Evolutionary conservation across 2,329 filamentous ascomycete species (phyloP), one percentile per base, ranked within the genome.

Genomic region (Penicillium paneum): DNA sequence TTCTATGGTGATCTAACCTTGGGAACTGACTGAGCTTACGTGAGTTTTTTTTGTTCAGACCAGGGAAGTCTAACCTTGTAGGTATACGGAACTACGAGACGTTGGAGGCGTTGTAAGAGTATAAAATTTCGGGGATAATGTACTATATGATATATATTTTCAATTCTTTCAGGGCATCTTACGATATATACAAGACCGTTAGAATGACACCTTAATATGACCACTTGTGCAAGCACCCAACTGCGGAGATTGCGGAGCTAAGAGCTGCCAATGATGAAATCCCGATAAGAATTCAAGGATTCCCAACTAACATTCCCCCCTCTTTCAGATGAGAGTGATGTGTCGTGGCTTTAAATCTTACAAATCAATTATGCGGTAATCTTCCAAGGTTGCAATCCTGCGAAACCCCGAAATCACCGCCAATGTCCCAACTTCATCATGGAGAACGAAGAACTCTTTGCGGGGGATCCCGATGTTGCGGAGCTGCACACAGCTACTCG

Each of bases 371-470:
- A 17, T 43, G 31, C 24, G 7, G 32, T 43, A 38, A 49, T 13
- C 24, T 40, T 28, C 5, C 26, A 28, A 28, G 5, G 26, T 28
- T 40, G 19, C 6, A 32, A 24, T 24, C 21, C 21, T 24, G 21
- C 21, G 21, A 40, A 29, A 19, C 19, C 13, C 13, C 8, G 34
- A 10, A 21, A 40, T 28, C 12, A 19, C 21, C 28, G 5, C n/a
- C 50, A 41, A 39, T 29, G 34, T 26, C 26, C 12, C 41, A 40
- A 44, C 24, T 51, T 45, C 13, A 59, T 36, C 40, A 73, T 74
- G 67, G 68, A 71, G 58, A 68, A 66, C 40, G 71, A 74, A 57
- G 61, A 68, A 47, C 60, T 66, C 6, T 67, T 72, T 38, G 64
- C 64, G 12, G 62, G 66, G 42, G 70, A 71, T 43, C 60, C 64